Percentiles rank a stretch among this genome's conserved stretches.
phyloP scores from a whole-genome alignment of 2,329 filamentous ascomycete genomes.

The Penicillium sp. region DNA sequence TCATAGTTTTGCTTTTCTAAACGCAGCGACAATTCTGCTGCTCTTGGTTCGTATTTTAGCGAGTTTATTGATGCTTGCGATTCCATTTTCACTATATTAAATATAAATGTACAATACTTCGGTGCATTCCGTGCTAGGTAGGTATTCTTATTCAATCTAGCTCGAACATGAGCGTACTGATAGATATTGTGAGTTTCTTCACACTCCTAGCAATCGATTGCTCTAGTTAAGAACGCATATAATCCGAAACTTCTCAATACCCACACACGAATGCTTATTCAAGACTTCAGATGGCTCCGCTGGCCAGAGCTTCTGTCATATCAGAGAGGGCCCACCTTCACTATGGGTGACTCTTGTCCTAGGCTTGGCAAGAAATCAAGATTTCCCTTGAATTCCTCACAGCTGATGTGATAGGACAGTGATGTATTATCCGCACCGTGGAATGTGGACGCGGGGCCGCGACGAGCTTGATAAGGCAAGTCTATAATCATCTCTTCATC shows the following conservation, averaged over 20 bases:
- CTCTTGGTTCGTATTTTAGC: too few relatives aligned
- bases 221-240: too few relatives aligned
- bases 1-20: not conserved
- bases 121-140: too few relatives aligned
- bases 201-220: too few relatives aligned
- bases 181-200: too few relatives aligned
- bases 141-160: too few relatives aligned
- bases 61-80: too few relatives aligned
- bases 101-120: too few relatives aligned
- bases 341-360: not conserved
- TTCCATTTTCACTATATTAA: too few relatives aligned
- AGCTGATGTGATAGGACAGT: not conserved
- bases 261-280: too few relatives aligned
- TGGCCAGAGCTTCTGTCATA: slow-evolving; percentile 13
- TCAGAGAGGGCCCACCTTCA: slow-evolving; percentile 3
- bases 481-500: not conserved
- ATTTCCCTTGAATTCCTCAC: not conserved
- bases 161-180: too few relatives aligned
- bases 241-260: too few relatives aligned
- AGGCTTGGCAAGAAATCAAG: not conserved
- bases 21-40: not conserved
- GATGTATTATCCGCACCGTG: not conserved
- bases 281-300: not conserved
- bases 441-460: slow-evolving; percentile 6
- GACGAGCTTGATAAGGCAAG: not conserved